Evolutionary conservation across 352 stramenopile genomes (phyloP).

Genomic region (Phytophthora ohioensis): DNA sequence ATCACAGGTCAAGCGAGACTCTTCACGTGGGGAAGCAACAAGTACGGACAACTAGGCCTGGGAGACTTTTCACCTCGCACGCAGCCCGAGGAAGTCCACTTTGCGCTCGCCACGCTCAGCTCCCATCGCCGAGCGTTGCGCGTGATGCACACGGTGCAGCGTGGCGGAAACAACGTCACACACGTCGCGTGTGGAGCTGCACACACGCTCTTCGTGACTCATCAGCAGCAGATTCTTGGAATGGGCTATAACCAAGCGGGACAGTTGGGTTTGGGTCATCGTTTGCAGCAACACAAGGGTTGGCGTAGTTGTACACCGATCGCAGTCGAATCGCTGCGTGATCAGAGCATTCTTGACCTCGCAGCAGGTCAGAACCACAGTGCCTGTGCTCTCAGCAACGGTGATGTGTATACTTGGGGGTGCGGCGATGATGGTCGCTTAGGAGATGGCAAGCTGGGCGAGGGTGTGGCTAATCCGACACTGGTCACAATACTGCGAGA

Average conservation of each 20-base stretch:
- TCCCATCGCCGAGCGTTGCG: conserved; percentile 62
- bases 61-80: conserved; percentile 58
- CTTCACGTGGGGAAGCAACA: conserved; percentile 83
- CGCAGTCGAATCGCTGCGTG: conserved; percentile 53
- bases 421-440: conserved; percentile 76
- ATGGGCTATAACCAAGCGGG: conserved; percentile 87
- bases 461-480: conserved; percentile 49
- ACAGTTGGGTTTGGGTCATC: conserved; percentile 73
- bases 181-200: conserved; percentile 72
- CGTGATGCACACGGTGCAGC: conserved; percentile 68
- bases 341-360: conserved; percentile 74
- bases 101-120: conserved; percentile 51
- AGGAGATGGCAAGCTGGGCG: conserved; percentile 46
- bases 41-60: conserved; percentile 74
- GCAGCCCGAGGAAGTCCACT: conserved; percentile 63
- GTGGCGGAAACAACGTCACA: conserved; percentile 64
- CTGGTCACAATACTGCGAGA: conserved; percentile 51
- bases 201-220: conserved; percentile 81
- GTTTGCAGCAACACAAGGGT: conserved; percentile 62
- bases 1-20: conserved; percentile 66
- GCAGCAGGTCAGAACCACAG: conserved; percentile 81
- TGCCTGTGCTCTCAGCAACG: conserved; percentile 74
- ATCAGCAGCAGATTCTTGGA: conserved; percentile 76
- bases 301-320: conserved; percentile 78
- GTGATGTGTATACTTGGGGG: conserved; percentile 80